phyloP scores from a whole-genome alignment of 176 grass and related monocot genomes.

The Aegilops tauschii region DNA sequence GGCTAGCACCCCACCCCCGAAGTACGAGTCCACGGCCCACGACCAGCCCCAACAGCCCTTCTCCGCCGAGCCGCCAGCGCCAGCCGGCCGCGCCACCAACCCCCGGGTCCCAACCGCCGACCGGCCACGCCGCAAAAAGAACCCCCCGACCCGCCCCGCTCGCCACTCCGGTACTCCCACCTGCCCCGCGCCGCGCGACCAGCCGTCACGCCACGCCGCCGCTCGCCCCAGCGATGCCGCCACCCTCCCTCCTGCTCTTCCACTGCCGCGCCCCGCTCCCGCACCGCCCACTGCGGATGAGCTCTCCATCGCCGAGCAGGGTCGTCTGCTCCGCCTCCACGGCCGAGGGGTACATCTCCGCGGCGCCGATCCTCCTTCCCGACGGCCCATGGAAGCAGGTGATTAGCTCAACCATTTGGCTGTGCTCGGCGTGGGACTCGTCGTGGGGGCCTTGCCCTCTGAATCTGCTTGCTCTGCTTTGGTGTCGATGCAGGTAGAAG shows the following conservation, averaged over 20 bases:
- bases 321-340: constrained; percentile 39
- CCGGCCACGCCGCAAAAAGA: constrained; percentile 1
- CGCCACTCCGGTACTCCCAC: neutral
- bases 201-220: neutral
- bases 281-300: constrained; percentile 17
- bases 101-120: neutral
- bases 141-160: neutral
- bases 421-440: neutral
- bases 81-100: constrained; percentile 8
- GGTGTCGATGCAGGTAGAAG: constrained; percentile 59
- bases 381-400: constrained; percentile 90
- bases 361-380: constrained; percentile 88
- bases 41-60: too few species aligned
- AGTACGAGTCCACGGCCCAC: too few species aligned
- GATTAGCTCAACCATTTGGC: neutral
- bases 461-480: constrained; percentile 19
- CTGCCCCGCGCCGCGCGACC: neutral
- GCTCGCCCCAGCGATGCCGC: constrained; percentile 27
- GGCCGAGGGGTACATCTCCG: constrained; percentile 44
- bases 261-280: constrained; percentile 27
- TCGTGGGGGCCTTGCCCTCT: constrained; percentile 14
- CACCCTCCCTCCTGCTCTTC: constrained; percentile 40
- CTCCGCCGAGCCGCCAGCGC: too few species aligned
- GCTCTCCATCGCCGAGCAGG: constrained; percentile 15
- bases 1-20: neutral